These are phyloP conservation scores for Ceratocystis lukuohia DNA, from an alignment of 2,329 filamentous ascomycete genomes.

Conservation along the genomic window DNA sequence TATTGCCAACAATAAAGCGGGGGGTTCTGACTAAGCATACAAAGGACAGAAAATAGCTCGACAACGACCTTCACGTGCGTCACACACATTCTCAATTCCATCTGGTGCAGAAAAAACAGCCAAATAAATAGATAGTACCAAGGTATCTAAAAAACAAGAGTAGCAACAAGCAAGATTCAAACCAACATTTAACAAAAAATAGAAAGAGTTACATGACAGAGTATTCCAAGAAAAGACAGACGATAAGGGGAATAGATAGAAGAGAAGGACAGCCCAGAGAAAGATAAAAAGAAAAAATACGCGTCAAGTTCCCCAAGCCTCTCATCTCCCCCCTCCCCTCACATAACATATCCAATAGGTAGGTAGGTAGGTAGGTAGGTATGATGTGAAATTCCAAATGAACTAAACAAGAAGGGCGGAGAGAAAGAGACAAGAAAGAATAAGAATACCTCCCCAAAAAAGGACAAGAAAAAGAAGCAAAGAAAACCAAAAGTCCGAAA, in stretches of 20 bases:
- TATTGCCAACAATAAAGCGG: background rate
- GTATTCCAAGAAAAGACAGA: conserved; percentile 9
- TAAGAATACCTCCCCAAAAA: background rate
- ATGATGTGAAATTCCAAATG: conserved; percentile 3
- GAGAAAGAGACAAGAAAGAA: conserved; percentile 4
- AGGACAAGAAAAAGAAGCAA: background rate
- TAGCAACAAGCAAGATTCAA: background rate
- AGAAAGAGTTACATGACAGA: conserved; percentile 6
- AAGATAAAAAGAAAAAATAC: background rate
- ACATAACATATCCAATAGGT: background rate
- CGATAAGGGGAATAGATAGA: conserved; percentile 3
- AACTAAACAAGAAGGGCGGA: conserved; percentile 7
- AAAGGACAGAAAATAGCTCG: background rate
- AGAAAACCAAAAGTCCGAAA: background rate
- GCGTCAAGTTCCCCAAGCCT: background rate
- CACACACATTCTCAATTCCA: background rate
- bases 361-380: background rate
- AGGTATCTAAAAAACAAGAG: conserved; percentile 11
- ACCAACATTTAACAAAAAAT: conserved; percentile 4
- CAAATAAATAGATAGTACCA: conserved; percentile 7
- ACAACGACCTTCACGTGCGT: background rate
- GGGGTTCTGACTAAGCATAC: background rate
- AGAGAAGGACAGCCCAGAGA: conserved; percentile 3
- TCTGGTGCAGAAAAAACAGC: background rate
- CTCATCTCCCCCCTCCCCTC: too few relatives aligned